Base-by-base conservation (phyloP, 768 basidiomycete species). In the Xanthoconium purpureum region DNA sequence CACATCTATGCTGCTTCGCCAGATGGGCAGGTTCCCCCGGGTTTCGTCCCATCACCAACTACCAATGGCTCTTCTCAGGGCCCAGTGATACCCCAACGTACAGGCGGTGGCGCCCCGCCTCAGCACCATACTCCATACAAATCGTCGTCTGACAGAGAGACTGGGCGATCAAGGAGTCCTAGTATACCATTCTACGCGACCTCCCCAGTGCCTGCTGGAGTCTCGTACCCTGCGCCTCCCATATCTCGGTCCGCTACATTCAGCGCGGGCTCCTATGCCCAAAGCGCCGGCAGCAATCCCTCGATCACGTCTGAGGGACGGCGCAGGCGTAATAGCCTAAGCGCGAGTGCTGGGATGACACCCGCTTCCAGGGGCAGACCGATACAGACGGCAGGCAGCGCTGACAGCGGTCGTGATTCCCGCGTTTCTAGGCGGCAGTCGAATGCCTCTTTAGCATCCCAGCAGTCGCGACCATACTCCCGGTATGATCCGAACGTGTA, bases 151-250 rank as follows among this genome's bases (percentile, higher is more conserved):
- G 69, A 68, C 10, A 52, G 63, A n/a, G 68, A 62, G 18, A 32
- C 48, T 10, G 52, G 46, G 46, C 60, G 61, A 38, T 50, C 70
- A 14, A 63, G 59, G 56, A 68, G 52, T 11, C 60, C 68, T 3
- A 24, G 24, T 24, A 52, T 62, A 15, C 56, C 63, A 4, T 58
- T 69, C 28, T 71, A 71, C 15, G 64, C 70, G 3, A 29, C 61
- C 13, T 62, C 70, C 11, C 61, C 70, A 9, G 62, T 66, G 9
- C 70, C 70, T 33, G 15, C 55, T 10, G 70, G 64, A 0, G 28
- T 70, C 38, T 58, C 59, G 3, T 71, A 71, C 32, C 67, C 70
- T 8, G 64, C 54, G 1, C 70, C 70, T 35, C 71, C 70, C 14
- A 51, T 71, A 42, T 59, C 66, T 17, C 71, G 70, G 24, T 63